Conservation (phyloP, 768 basidiomycete genomes). For the Podaxis sp. region DNA sequence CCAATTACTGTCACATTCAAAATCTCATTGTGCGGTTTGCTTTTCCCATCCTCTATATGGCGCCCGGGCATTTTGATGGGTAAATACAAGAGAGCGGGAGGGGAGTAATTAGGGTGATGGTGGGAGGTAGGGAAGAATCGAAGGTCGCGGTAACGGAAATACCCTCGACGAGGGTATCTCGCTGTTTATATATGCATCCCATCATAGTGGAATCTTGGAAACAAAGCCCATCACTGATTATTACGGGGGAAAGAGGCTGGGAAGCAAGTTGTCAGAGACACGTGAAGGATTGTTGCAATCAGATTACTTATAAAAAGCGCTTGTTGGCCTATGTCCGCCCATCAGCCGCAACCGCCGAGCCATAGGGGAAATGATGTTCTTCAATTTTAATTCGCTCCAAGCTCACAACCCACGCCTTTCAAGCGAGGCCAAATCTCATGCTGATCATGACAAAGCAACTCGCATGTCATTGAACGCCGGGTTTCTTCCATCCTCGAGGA, state of each 20-base stretch:
- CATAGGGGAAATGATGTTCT: background rate
- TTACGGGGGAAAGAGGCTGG: background rate
- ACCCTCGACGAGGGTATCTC: background rate
- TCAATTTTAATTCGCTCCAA: background rate
- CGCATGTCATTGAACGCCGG: background rate
- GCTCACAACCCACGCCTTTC: background rate
- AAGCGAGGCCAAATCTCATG: background rate
- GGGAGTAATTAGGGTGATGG: background rate
- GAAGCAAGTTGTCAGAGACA: constrained; percentile 1
- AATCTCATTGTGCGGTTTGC: background rate
- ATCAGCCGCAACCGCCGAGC: background rate
- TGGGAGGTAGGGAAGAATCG: background rate
- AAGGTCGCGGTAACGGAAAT: background rate
- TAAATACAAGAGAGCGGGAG: background rate
- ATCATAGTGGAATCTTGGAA: background rate
- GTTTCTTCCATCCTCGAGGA: background rate
- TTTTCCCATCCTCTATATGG: background rate
- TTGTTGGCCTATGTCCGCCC: background rate
- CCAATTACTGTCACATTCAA: constrained; percentile 38
- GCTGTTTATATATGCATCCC: background rate
- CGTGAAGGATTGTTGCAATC: background rate
- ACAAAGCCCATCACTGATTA: background rate
- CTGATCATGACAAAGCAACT: background rate
- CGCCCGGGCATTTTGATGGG: constrained; percentile 24
- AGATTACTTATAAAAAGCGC: background rate